Conservation (phyloP, 805 yeast genomes). For the Saccharomycopsis babjevae region DNA sequence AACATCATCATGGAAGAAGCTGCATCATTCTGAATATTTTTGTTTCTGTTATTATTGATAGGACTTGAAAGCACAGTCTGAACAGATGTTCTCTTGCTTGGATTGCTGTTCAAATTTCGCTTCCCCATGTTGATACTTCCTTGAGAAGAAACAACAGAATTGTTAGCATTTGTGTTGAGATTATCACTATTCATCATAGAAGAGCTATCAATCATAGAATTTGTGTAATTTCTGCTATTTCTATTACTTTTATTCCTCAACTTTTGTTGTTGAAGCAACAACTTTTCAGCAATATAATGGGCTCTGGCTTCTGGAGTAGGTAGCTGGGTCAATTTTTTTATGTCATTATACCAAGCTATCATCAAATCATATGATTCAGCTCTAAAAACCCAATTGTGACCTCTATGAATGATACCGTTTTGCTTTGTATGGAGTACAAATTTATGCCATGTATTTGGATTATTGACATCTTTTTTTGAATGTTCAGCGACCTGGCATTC, state of each 20-base stretch:
- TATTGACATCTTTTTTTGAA: slow-evolving; percentile 55
- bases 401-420: slow-evolving; percentile 63
- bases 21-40: neutral
- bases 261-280: slow-evolving; percentile 19
- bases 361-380: slow-evolving; percentile 73
- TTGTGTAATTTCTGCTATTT: neutral
- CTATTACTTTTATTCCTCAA: slow-evolving; percentile 1
- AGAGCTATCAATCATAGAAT: neutral
- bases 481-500: slow-evolving; percentile 79
- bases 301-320: slow-evolving; percentile 53
- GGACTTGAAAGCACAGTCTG: neutral
- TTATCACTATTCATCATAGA: slow-evolving; percentile 9
- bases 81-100: neutral
- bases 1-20: neutral
- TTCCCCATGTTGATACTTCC: neutral
- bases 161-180: neutral
- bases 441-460: slow-evolving; percentile 49
- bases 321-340: slow-evolving; percentile 55
- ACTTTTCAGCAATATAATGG: slow-evolving; percentile 28
- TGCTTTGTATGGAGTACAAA: slow-evolving; percentile 72
- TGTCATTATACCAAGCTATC: slow-evolving; percentile 78
- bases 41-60: neutral
- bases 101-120: neutral
- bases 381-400: slow-evolving; percentile 92
- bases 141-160: neutral